Percentiles rank a stretch among this genome's conserved stretches.
Conservation (phyloP, 2,329 filamentous ascomycete species). For the Cercospora zeae-maydis region DNA sequence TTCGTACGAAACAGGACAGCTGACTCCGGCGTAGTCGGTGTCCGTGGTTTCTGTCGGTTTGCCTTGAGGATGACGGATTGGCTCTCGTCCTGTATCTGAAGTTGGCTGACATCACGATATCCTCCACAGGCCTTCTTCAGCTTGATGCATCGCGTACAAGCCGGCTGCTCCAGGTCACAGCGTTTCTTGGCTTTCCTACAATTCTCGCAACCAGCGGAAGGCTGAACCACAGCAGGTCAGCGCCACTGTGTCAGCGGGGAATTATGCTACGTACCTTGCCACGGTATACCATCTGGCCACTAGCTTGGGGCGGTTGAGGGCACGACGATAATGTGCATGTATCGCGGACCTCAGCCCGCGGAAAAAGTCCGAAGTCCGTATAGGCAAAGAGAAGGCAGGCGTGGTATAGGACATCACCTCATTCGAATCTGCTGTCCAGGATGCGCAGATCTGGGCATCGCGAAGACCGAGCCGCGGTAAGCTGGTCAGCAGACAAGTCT, state of each 20-base stretch:
- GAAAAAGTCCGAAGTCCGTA: not conserved
- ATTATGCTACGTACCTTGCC: slow-evolving; percentile 25
- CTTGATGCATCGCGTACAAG: slow-evolving; percentile 34
- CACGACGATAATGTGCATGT: not conserved
- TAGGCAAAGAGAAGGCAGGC: not conserved
- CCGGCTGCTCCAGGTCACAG: slow-evolving; percentile 33
- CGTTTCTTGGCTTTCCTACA: slow-evolving; percentile 37
- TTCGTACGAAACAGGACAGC: not conserved
- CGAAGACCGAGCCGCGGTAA: not conserved
- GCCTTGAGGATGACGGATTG: slow-evolving; percentile 30
- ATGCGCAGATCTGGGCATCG: not conserved
- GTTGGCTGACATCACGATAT: slow-evolving; percentile 33
- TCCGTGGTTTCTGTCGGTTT: slow-evolving; percentile 25
- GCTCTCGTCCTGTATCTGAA: slow-evolving; percentile 37
- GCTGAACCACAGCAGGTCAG: slow-evolving; percentile 13
- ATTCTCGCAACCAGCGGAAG: slow-evolving; percentile 34
- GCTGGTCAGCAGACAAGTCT: not conserved
- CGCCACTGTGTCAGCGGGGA: not conserved
- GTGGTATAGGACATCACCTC: slow-evolving; percentile 9
- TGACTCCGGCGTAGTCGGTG: slow-evolving; percentile 16
- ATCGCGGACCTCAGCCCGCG: not conserved
- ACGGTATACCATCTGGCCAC: slow-evolving; percentile 30
- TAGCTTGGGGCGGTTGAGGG: not conserved
- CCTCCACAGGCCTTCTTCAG: slow-evolving; percentile 33
- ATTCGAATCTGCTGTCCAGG: not conserved